These are phyloP conservation scores for Tagetes patula DNA, from an alignment of 129 eudicot species.

Conservation along the genomic window DNA sequence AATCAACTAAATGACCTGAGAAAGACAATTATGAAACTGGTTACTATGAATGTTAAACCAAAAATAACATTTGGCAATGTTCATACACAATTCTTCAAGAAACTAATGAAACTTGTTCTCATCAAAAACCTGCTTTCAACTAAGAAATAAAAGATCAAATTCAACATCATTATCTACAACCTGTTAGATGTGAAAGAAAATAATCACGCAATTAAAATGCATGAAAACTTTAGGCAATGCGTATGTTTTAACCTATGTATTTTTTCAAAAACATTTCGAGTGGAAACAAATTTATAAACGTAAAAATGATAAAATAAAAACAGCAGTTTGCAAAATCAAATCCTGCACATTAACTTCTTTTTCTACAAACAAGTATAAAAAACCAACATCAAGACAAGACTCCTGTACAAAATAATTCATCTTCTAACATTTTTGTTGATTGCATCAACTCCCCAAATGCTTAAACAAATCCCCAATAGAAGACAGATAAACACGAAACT, in stretches of 20 bases:
- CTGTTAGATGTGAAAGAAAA: neutral
- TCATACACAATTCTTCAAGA: no score
- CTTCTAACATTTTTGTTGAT: constrained; percentile 34
- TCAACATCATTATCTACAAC: constrained; percentile 1
- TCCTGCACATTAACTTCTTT: constrained; percentile 33
- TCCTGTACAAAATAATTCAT: constrained; percentile 47
- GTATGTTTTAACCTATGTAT: constrained; percentile 9
- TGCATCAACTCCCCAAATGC: constrained; percentile 24
- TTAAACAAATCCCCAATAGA: constrained; percentile 25
- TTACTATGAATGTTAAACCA: no score
- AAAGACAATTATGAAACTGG: no score
- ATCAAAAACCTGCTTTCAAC: neutral
- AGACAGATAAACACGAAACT: constrained; percentile 4
- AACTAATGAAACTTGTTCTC: neutral
- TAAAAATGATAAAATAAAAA: constrained; percentile 4
- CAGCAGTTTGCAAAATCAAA: constrained; percentile 36
- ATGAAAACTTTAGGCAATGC: neutral
- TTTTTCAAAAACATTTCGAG: constrained; percentile 10
- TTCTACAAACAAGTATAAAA: constrained; percentile 40
- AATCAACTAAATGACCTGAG: no score
- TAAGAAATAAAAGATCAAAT: neutral
- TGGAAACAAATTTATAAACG: constrained; percentile 19
- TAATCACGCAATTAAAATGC: constrained; percentile 11
- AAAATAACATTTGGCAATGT: no score
- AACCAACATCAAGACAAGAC: constrained; percentile 33